phyloP scores from a whole-genome alignment of 345 rosid genomes.

The Aurinia saxatilis region DNA sequence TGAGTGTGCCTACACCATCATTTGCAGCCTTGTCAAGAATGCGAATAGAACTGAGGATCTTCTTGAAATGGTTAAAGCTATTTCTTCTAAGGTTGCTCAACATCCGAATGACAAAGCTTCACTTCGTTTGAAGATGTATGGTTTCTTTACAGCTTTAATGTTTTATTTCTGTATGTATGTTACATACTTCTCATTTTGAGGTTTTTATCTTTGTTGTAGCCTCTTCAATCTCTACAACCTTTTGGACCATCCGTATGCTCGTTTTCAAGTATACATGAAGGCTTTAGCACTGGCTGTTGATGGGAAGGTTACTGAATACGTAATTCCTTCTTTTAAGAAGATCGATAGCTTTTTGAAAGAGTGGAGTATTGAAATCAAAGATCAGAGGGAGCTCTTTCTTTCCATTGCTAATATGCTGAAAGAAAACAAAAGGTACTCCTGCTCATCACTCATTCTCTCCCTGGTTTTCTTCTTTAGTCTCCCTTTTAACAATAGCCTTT shows the following conservation, averaged over 20 bases:
- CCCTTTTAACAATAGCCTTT: not conserved
- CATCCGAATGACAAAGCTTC: conserved; percentile 84
- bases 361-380: conserved; percentile 76
- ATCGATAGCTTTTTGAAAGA: conserved; percentile 88
- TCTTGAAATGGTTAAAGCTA: conserved; percentile 69
- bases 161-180: conserved; percentile 1
- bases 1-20: conserved; percentile 90
- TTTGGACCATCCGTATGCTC: conserved; percentile 55
- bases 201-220: conserved; percentile 38
- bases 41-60: conserved; percentile 51
- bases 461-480: not conserved
- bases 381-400: conserved; percentile 81
- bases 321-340: conserved; percentile 68
- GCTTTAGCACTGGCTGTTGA: conserved; percentile 55
- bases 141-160: not conserved
- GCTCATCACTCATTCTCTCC: not conserved
- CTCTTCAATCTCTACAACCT: conserved; percentile 93
- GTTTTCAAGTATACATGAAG: conserved; percentile 77
- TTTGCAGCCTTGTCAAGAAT: conserved; percentile 78
- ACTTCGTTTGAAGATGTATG: conserved; percentile 84
- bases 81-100: conserved; percentile 67
- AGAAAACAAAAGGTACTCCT: conserved; percentile 70
- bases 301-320: conserved; percentile 72
- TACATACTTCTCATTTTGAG: not conserved
- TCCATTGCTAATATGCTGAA: conserved; percentile 54